phyloP scores from a whole-genome alignment of 106 monocot species.

The Acorus calamus region DNA sequence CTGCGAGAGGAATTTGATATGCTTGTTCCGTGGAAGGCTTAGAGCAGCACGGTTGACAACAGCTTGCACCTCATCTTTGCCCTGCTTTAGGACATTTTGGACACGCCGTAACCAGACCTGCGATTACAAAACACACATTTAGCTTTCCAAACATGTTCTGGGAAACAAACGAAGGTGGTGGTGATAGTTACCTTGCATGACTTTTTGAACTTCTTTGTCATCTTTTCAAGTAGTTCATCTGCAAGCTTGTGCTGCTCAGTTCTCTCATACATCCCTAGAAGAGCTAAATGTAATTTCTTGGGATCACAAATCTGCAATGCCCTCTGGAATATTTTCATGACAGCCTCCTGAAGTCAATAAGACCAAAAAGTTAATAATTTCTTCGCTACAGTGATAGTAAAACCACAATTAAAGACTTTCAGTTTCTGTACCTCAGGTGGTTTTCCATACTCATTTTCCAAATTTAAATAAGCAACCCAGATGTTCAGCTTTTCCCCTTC shows the following conservation, averaged over 20 bases:
- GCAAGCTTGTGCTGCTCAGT: slow-evolving; percentile 54
- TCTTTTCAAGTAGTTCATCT: slow-evolving; percentile 67
- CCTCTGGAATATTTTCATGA: slow-evolving; percentile 60
- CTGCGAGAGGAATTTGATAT: slow-evolving; percentile 85
- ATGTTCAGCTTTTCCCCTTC: slow-evolving; percentile 90
- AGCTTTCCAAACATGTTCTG: background rate
- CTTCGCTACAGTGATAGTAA: too few relatives aligned
- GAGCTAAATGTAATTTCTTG: slow-evolving; percentile 73
- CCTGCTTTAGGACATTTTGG: slow-evolving; percentile 41
- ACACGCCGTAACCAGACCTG: slow-evolving; percentile 70
- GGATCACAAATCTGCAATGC: slow-evolving; percentile 84
- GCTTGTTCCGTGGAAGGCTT: slow-evolving; percentile 64
- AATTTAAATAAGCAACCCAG: slow-evolving; percentile 92
- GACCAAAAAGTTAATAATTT: background rate
- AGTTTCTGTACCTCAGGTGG: slow-evolving; percentile 51
- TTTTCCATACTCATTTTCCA: slow-evolving; percentile 87
- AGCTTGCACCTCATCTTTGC: slow-evolving; percentile 44
- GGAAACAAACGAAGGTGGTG: background rate
- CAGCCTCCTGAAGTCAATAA: slow-evolving; percentile 49
- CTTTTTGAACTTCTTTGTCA: slow-evolving; percentile 70
- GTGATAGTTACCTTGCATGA: slow-evolving; percentile 69
- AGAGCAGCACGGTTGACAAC: slow-evolving; percentile 69
- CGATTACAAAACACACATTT: slow-evolving; percentile 1
- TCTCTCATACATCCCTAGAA: slow-evolving; percentile 76
- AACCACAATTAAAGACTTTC: too few relatives aligned